Evolutionary conservation across 805 yeast species (phyloP).

Genomic region (Candida nemodendra): DNA sequence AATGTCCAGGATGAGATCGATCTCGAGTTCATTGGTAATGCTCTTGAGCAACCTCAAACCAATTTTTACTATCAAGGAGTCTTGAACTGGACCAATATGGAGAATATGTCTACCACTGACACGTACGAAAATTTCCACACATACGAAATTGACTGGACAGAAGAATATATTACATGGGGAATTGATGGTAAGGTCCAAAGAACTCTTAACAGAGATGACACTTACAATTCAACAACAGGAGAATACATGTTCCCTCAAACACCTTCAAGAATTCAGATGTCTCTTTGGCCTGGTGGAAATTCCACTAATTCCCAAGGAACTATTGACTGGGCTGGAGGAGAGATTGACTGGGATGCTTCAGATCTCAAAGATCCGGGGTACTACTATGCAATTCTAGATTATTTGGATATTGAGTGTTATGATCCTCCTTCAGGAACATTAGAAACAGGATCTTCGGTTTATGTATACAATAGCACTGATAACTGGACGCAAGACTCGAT

Average conservation of each 20-base stretch:
- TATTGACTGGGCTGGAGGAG: conserved; percentile 86
- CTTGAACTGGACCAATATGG: conserved; percentile 63
- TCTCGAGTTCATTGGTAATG: conserved; percentile 80
- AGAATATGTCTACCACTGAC: conserved; percentile 40
- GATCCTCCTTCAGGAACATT: conserved; percentile 62
- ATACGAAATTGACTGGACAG: conserved; percentile 79
- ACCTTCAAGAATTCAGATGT: conserved; percentile 68
- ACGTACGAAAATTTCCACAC: conserved; percentile 72
- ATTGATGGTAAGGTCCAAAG: conserved; percentile 70
- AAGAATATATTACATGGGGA: conserved; percentile 67
- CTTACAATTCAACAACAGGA: conserved; percentile 61
- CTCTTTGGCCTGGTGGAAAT: conserved; percentile 79
- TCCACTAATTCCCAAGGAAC: conserved; percentile 57
- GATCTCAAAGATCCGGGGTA: conserved; percentile 81
- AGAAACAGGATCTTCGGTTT: conserved; percentile 46
- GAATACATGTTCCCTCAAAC: conserved; percentile 66
- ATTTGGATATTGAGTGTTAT: conserved; percentile 64
- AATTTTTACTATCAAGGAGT: conserved; percentile 80
- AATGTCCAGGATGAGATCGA: conserved; percentile 91
- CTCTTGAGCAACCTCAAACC: conserved; percentile 64
- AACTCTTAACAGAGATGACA: conserved; percentile 57
- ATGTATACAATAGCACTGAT: conserved; percentile 50
- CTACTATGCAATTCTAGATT: conserved; percentile 63
- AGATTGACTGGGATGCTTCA: conserved; percentile 72
- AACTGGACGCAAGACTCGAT: conserved; percentile 51